Percentiles rank a stretch among this genome's conserved stretches.
Evolutionary conservation across 495 filamentous ascomycete genomes (phyloP).

Genomic region (Immersiella caudata): DNA sequence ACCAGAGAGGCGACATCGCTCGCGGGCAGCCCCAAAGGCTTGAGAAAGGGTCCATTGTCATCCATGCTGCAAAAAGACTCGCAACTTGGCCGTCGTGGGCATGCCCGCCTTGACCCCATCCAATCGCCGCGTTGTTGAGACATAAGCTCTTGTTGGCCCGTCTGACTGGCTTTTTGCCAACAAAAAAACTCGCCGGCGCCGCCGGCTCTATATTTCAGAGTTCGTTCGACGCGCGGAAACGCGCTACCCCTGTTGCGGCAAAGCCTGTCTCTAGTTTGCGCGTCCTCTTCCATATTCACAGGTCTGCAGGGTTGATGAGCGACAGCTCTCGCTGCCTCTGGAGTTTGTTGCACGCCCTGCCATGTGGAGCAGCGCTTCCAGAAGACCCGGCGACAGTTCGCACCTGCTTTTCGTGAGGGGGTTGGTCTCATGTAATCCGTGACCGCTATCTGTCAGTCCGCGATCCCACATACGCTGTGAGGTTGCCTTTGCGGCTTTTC

Average conservation of each 20-base stretch:
- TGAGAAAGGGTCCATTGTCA: neutral
- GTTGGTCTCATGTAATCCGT: constrained; percentile 5
- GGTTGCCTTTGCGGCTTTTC: neutral
- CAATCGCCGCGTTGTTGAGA: neutral
- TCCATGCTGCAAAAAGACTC: neutral
- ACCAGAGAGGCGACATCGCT: neutral
- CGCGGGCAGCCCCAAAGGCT: neutral
- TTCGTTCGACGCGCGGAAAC: neutral
- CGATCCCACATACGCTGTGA: neutral
- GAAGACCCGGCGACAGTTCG: neutral
- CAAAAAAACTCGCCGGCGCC: neutral
- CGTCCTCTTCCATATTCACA: neutral
- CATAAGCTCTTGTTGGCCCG: neutral
- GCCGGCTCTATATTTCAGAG: neutral
- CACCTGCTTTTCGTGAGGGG: neutral
- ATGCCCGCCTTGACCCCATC: neutral
- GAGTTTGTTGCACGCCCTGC: neutral
- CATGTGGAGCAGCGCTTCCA: neutral
- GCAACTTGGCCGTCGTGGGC: neutral
- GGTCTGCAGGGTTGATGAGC: neutral
- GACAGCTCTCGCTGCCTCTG: neutral
- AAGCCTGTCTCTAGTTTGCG: neutral
- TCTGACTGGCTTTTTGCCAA: neutral
- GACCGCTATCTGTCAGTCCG: neutral
- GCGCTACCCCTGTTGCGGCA: neutral